These are phyloP conservation scores for Closterium sp. DNA, from an alignment of 139 green algal species.

Conservation along the genomic window DNA sequence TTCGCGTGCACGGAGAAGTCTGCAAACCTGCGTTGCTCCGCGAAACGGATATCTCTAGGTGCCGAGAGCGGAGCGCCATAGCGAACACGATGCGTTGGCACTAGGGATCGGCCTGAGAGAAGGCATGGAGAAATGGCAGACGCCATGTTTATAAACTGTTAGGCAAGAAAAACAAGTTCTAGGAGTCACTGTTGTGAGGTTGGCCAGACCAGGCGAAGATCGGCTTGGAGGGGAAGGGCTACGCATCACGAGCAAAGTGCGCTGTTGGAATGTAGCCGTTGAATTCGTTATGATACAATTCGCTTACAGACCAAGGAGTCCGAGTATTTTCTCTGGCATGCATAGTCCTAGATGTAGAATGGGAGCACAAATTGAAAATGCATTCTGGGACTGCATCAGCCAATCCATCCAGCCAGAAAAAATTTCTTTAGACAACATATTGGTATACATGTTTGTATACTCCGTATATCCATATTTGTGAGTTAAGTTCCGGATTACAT, in stretches of 20 bases:
- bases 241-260: background rate
- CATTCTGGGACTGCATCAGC: too few relatives aligned
- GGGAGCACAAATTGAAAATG: too few relatives aligned
- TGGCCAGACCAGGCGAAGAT: background rate
- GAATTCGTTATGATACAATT: background rate
- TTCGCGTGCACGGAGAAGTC: background rate
- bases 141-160: background rate
- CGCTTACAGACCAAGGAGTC: too few relatives aligned
- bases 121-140: background rate
- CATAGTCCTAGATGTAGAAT: too few relatives aligned
- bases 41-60: background rate
- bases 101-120: background rate
- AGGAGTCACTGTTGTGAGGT: background rate
- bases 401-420: too few relatives aligned
- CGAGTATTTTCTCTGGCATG: too few relatives aligned
- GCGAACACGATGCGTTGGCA: background rate
- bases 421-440: too few relatives aligned
- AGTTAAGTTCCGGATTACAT: too few relatives aligned
- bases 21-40: background rate
- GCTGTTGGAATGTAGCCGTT: background rate
- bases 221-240: background rate
- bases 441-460: too few relatives aligned
- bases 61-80: background rate
- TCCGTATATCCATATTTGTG: too few relatives aligned
- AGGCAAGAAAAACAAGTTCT: background rate